phyloP scores from a whole-genome alignment of 257 asterid genomes.

The Capsicum baccatum region DNA sequence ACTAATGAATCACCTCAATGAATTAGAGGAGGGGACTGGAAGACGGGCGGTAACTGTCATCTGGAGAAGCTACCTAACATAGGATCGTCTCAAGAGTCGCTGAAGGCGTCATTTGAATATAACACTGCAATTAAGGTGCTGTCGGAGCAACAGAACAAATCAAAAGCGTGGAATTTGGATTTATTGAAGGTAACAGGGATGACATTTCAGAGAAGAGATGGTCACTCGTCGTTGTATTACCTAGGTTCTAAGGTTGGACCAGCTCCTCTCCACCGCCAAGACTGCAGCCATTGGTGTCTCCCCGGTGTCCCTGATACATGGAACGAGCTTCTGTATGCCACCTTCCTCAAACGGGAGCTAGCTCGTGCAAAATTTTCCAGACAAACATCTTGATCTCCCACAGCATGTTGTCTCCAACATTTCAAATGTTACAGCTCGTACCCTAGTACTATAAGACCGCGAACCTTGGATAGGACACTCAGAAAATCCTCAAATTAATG shows the following conservation, averaged over 20 bases:
- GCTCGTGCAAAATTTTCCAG: not conserved
- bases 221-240: constrained; percentile 29
- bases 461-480: not conserved
- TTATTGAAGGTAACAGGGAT: constrained; percentile 28
- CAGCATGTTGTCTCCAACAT: not conserved
- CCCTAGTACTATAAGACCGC: not conserved
- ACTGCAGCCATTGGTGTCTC: constrained; percentile 37
- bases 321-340: constrained; percentile 32
- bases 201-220: constrained; percentile 30
- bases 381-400: not conserved
- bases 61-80: constrained; percentile 34
- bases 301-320: constrained; percentile 36
- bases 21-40: constrained; percentile 41
- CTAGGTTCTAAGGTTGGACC: constrained; percentile 28
- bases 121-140: constrained; percentile 15
- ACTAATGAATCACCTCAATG: not conserved
- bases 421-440: not conserved
- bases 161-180: constrained; percentile 14
- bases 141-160: constrained; percentile 3
- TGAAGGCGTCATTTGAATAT: constrained; percentile 19
- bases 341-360: constrained; percentile 28
- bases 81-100: constrained; percentile 16
- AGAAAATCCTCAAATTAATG: not conserved
- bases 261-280: constrained; percentile 32
- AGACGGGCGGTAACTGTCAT: constrained; percentile 36